These are phyloP conservation scores for Malassezia brasiliensis DNA, from an alignment of 1,284 basidiomycete genomes.

Conservation along the genomic window DNA sequence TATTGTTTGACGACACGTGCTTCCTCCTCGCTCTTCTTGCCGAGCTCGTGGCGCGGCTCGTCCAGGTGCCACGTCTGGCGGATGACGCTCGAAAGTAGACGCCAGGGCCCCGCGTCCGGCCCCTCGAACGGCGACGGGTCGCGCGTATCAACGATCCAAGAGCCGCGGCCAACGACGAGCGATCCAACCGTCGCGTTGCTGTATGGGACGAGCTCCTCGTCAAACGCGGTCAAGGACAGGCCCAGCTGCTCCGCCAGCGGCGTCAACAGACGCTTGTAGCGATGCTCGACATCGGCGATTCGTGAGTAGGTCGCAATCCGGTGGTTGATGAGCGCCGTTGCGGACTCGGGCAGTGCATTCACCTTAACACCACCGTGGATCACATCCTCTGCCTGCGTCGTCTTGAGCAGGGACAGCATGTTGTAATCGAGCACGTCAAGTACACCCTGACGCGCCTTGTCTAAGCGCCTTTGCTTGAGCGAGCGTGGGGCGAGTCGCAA, in stretches of 20 bases:
- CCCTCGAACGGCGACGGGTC: conserved; percentile 7
- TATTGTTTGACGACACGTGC: conserved; percentile 47
- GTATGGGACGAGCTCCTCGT: conserved; percentile 21
- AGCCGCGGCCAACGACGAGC: conserved; percentile 3
- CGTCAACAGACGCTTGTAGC: conserved; percentile 51
- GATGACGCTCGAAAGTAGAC: conserved; percentile 50
- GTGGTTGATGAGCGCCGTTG: conserved; percentile 56
- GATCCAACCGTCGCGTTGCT: conserved; percentile 8
- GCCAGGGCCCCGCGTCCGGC: conserved; percentile 42
- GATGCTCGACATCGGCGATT: conserved; percentile 51
- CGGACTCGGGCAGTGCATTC: conserved; percentile 58
- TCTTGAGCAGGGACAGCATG: conserved; percentile 54
- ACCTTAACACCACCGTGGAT: conserved; percentile 61
- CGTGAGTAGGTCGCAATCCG: conserved; percentile 55
- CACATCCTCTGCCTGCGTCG: conserved; percentile 63
- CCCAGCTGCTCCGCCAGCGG: conserved; percentile 52
- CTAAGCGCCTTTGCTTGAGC: conserved; percentile 4
- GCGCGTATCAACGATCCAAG: conserved; percentile 7
- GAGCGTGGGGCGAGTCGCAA: background rate
- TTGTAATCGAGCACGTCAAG: background rate
- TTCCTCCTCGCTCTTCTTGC: conserved; percentile 53
- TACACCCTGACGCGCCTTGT: background rate
- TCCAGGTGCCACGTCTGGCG: conserved; percentile 52
- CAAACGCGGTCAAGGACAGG: conserved; percentile 56
- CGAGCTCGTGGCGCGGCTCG: conserved; percentile 56